A percentile compares a stretch with the other conserved stretches of the same genome.
Conservation (phyloP, 139 green algal species). For the Coelastrella sp. region DNA sequence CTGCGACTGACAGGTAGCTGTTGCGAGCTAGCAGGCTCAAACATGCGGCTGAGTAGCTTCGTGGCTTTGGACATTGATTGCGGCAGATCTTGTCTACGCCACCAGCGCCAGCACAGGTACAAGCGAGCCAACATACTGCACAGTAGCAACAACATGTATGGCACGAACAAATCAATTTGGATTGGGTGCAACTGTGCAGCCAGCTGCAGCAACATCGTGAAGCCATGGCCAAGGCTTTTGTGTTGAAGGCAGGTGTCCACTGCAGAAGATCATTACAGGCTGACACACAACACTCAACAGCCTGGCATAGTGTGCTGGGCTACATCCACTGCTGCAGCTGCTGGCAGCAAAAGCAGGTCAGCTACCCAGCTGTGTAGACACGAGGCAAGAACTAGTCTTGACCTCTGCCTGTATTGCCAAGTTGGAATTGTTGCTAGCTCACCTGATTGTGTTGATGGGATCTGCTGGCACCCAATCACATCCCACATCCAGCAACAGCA, state of each 20-base stretch:
- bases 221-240: no score
- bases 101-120: conserved; percentile 52
- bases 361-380: no score
- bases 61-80: conserved; percentile 1
- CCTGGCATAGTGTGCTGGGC: no score
- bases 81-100: conserved; percentile 11
- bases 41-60: not conserved
- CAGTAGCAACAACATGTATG: not conserved
- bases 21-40: not conserved
- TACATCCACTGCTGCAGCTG: no score
- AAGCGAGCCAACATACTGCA: conserved; percentile 35
- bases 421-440: not conserved
- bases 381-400: no score
- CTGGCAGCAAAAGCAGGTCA: no score
- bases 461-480: conserved; percentile 5
- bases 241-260: no score
- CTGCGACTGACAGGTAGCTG: not conserved
- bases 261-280: no score
- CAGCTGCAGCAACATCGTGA: no score
- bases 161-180: not conserved
- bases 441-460: not conserved
- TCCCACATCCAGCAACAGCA: conserved; percentile 24
- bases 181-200: no score
- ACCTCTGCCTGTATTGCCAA: no score
- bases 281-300: no score